Evolutionary conservation across 2,329 filamentous ascomycete genomes (phyloP), one percentile per base, ranked within the genome.

Genomic region (Phialophora expanda): DNA sequence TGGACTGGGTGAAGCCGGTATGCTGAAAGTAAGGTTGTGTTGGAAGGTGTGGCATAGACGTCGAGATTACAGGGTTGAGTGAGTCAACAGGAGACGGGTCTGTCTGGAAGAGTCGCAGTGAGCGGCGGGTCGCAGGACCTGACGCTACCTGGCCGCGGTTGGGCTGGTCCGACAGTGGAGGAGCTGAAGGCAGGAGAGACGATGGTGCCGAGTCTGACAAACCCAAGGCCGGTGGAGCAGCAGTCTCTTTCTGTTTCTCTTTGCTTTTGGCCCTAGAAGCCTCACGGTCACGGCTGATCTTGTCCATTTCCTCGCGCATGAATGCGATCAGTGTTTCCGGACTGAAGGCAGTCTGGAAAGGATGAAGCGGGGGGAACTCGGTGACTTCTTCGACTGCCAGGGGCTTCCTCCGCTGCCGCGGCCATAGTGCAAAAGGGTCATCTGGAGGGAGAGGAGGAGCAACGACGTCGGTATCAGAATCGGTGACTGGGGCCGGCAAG

Each of bases 281-380:
- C 12, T 61, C 26, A 12, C 48, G 46, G 26, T 51, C 46, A 26
- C 46, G 46, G 20, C 26, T 62, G 26, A 66, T 53, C 26, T 61
- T 69, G 11, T 64, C 58, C 20, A 68, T 50, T 46, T 69, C 64
- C 30, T 60, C 46, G 17, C 67, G 62, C 48, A 72, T 44, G 50
- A 66, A 72, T 20, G 60, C 20, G 22, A 32, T 54, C 56, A 71
- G 51, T 6, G 65, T 67, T 30, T 68, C 30, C 7, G 69, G 68
- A 9, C 69, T 66, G 46, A 70, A 72, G 28, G 70, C 65, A 7
- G 69, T 70, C 12, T 65, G 46, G 32, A 62, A 48, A 34, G 66
- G 60, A 38, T 71, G 69, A 28, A 62, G 24, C 28, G n/a, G 22
- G 9, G 48, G 48, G 5, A 51, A 12, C 9, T 51, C 48, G 48